Evolutionary conservation across 2,329 filamentous ascomycete species (phyloP).

Genomic region (Exophiala bonariae): DNA sequence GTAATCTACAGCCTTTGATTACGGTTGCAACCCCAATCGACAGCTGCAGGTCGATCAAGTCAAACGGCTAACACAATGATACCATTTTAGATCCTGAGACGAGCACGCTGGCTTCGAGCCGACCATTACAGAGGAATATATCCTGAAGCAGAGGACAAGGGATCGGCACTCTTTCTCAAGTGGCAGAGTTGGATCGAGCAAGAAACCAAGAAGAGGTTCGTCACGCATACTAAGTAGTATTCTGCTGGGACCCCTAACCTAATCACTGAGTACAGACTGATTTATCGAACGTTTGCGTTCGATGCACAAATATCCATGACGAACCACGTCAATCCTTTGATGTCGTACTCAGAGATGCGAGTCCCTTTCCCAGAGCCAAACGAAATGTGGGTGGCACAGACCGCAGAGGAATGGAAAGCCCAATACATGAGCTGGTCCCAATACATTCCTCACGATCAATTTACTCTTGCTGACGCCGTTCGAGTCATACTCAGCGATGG

Average conservation of each 20-base stretch:
- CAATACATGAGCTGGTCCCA: too few species aligned
- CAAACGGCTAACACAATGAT: too few species aligned
- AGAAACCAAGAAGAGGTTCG: slow-evolving; percentile 48
- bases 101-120: slow-evolving; percentile 30
- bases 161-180: slow-evolving; percentile 3
- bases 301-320: slow-evolving; percentile 69
- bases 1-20: too few species aligned
- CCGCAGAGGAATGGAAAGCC: slow-evolving; percentile 67
- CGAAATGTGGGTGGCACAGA: slow-evolving; percentile 65
- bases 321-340: slow-evolving; percentile 58
- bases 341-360: slow-evolving; percentile 13
- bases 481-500: too few species aligned
- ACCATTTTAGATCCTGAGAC: slow-evolving; percentile 47
- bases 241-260: too few species aligned
- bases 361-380: slow-evolving; percentile 56
- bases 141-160: slow-evolving; percentile 14
- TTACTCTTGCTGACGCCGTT: too few species aligned
- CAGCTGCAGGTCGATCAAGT: too few species aligned
- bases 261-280: too few species aligned
- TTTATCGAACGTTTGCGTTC: slow-evolving; percentile 61
- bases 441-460: too few species aligned
- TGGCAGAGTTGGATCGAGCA: slow-evolving; percentile 34
- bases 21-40: too few species aligned
- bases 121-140: background rate
- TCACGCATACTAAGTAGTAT: too few species aligned